Evolutionary conservation across 2,329 filamentous ascomycete genomes (phyloP).

Genomic region (Aquanectria penicillioides): DNA sequence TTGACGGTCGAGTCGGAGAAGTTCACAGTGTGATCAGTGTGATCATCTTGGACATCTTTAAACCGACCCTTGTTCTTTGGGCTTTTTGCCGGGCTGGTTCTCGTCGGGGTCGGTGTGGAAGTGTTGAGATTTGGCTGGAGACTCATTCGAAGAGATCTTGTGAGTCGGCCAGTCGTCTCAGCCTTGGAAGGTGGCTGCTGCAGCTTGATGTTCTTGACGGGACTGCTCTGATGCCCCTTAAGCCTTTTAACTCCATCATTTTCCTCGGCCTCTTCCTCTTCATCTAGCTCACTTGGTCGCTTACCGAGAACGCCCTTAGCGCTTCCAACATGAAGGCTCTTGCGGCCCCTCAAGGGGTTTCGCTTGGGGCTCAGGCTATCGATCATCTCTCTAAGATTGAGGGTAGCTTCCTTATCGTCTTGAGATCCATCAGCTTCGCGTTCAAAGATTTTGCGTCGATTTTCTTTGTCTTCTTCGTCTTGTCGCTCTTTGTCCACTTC

Average conservation of each 20-base stretch:
- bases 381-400: slow-evolving; percentile 81
- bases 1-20: slow-evolving; percentile 54
- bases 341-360: slow-evolving; percentile 71
- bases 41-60: slow-evolving; percentile 61
- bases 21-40: slow-evolving; percentile 56
- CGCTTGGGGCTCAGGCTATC: slow-evolving; percentile 81
- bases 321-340: slow-evolving; percentile 80
- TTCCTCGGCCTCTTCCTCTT: slow-evolving; percentile 69
- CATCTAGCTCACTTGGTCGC: slow-evolving; percentile 76
- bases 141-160: slow-evolving; percentile 60
- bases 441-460: slow-evolving; percentile 64
- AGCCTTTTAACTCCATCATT: slow-evolving; percentile 73
- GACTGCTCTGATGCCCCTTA: slow-evolving; percentile 77
- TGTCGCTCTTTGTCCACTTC: slow-evolving; percentile 70
- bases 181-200: slow-evolving; percentile 75
- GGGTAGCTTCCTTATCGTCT: slow-evolving; percentile 69
- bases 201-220: slow-evolving; percentile 78
- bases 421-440: slow-evolving; percentile 55
- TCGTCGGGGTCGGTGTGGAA: slow-evolving; percentile 55
- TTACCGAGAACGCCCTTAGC: slow-evolving; percentile 80
- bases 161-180: slow-evolving; percentile 70
- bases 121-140: slow-evolving; percentile 55
- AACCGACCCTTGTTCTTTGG: slow-evolving; percentile 67
- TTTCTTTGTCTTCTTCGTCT: slow-evolving; percentile 70
- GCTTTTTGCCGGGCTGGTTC: slow-evolving; percentile 58